phyloP scores from a whole-genome alignment of 805 yeast genomes.

The Sugiyamaella chiloensis region DNA sequence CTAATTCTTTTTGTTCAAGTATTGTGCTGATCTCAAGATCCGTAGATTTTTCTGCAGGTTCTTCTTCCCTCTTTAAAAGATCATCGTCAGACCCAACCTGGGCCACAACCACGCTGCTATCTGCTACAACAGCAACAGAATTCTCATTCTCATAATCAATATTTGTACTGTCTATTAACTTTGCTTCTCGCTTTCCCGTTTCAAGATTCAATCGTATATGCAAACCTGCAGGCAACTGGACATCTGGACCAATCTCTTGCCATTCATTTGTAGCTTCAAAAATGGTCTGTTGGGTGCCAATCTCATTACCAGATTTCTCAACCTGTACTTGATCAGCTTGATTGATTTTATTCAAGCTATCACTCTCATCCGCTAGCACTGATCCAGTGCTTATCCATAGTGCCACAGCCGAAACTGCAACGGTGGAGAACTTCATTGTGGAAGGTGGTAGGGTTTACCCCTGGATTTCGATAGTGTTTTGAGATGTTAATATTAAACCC shows the following conservation, averaged over 20 bases:
- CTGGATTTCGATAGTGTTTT: not conserved
- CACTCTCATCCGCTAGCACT: too few species aligned
- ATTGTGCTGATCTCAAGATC: too few species aligned
- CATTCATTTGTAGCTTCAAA: constrained; percentile 68
- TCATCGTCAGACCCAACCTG: constrained; percentile 6
- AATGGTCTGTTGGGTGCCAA: too few species aligned
- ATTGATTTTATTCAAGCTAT: too few species aligned
- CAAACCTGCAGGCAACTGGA: constrained; percentile 73
- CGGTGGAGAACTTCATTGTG: too few species aligned
- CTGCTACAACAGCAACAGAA: constrained; percentile 5
- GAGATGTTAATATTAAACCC: too few species aligned
- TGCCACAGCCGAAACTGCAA: too few species aligned
- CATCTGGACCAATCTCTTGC: constrained; percentile 68
- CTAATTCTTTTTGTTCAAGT: too few species aligned
- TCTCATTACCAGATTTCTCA: not conserved
- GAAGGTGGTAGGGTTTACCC: not conserved
- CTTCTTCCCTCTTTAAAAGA: constrained; percentile 1
- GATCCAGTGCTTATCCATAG: too few species aligned
- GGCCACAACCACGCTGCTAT: constrained; percentile 1
- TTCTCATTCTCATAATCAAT: constrained; percentile 18
- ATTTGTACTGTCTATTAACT: constrained; percentile 44
- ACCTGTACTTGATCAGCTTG: not conserved
- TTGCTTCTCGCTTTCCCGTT: constrained; percentile 70
- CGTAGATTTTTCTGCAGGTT: constrained; percentile 2
- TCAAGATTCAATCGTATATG: constrained; percentile 73